Base-by-base conservation (phyloP, 2,329 filamentous ascomycete genomes). In the Aurifilum marmelostoma region DNA sequence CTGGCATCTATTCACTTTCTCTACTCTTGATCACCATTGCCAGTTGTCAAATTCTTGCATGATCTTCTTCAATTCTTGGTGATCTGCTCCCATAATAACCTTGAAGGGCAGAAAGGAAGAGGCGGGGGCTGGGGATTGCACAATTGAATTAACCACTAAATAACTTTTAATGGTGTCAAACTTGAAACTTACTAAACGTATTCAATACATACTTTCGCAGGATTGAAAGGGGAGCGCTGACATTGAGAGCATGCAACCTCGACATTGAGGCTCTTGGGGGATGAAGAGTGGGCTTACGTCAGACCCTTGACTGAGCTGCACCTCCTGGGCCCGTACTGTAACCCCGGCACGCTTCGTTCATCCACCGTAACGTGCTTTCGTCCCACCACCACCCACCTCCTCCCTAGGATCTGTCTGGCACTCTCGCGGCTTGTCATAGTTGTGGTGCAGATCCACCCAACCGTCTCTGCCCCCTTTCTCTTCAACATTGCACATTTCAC, bases 401-500 rank as follows among this genome's bases (percentile, higher is more conserved):
- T 29, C 27, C 24, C 27, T 56, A 16, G 52, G 14, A 29, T 27
- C 52, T 56, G 29, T 29, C 60, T 47, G 39, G 60, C 39, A 21
- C 14, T 14, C 24, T 34, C 34, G 34, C 21, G 29, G 43, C 32
- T 63, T 43, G 43, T 63, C 43, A 7, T 21, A 50, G 12, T n/a
- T n/a, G n/a, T 43, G 32, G 3, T 47, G 62, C 29, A 34, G 62
- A 63, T 52, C 62, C n/a, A 29, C 47, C n/a, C 18, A 27, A 7
- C 39, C 43, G 2, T 47, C 62, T 29, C 24, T 29, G 34, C 27
- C 32, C 41, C 41, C 29, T 54, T 50, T 32, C 27, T 29, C 29
- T 43, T 16, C 18, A 62, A 62, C 59, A 62, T 27, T 41, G 34
- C 14, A 60, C 58, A 37, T 59, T 59, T 63, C 60, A 47, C 18